Evolutionary conservation across 225 moss, liverwort and hornwort species (phyloP).

Genomic region (Marchantia polymorpha): DNA sequence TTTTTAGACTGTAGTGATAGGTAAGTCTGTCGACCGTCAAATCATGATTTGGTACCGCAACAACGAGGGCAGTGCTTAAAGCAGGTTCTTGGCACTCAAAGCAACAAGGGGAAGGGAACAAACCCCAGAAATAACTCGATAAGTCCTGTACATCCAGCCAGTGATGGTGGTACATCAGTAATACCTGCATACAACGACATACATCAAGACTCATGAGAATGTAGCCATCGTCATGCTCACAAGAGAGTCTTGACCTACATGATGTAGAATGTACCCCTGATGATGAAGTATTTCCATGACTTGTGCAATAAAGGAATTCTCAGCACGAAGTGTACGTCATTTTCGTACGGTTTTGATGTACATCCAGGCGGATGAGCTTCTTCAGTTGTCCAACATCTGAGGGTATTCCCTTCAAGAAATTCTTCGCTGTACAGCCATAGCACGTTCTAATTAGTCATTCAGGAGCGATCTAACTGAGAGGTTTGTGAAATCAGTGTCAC

Average conservation of each 20-base stretch:
- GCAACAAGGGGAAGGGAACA: conserved; percentile 10
- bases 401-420: conserved; percentile 69
- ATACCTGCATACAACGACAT: conserved; percentile 46
- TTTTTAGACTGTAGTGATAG: too few species aligned
- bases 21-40: too few species aligned
- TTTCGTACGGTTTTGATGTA: conserved; percentile 77
- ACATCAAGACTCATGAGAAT: background rate
- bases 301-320: too few species aligned
- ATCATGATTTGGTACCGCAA: too few species aligned
- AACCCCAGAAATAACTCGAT: conserved; percentile 79
- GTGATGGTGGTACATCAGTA: conserved; percentile 56
- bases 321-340: background rate
- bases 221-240: background rate
- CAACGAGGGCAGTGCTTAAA: too few species aligned
- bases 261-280: too few species aligned
- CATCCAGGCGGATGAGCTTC: conserved; percentile 81
- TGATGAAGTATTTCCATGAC: too few species aligned
- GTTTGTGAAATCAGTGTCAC: background rate
- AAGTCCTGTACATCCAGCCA: conserved; percentile 70
- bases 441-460: background rate
- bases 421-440: conserved; percentile 47
- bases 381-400: conserved; percentile 60
- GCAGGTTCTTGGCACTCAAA: too few species aligned
- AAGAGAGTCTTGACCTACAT: background rate
- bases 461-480: background rate